Percentiles rank a stretch among this genome's conserved stretches.
phyloP scores from a whole-genome alignment of 1,284 basidiomycete genomes.

The Lignosus rhinocerotis region DNA sequence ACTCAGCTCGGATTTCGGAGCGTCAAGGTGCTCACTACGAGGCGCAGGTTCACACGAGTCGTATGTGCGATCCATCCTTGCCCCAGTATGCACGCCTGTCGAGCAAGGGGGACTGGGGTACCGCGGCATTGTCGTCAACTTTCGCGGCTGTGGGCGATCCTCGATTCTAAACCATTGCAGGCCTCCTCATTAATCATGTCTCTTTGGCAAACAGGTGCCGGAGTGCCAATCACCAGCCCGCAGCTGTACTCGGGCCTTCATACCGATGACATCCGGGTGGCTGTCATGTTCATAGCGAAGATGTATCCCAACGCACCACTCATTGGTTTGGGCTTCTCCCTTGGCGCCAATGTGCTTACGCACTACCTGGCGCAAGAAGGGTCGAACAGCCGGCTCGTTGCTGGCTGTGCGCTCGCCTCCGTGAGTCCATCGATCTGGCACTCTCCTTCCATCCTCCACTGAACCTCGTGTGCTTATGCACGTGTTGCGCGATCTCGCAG shows the following conservation, averaged over 20 bases:
- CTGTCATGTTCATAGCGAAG: constrained; percentile 75
- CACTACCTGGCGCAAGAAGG: constrained; percentile 91
- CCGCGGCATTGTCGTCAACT: constrained; percentile 87
- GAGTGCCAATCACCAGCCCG: constrained; percentile 76
- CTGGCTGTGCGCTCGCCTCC: constrained; percentile 80
- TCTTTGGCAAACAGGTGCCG: constrained; percentile 58
- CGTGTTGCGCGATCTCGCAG: neutral
- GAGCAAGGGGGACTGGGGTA: constrained; percentile 83
- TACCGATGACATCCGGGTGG: constrained; percentile 85
- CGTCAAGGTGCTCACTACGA: constrained; percentile 11
- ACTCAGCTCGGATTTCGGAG: constrained; percentile 1
- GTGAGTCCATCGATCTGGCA: constrained; percentile 44
- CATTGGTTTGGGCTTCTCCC: constrained; percentile 89
- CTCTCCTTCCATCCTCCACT: constrained; percentile 7
- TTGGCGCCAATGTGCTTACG: constrained; percentile 93
- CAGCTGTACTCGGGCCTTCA: constrained; percentile 87
- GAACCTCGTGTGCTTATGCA: constrained; percentile 11
- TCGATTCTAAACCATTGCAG: constrained; percentile 4
- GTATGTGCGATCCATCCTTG: constrained; percentile 82
- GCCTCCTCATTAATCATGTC: constrained; percentile 10
- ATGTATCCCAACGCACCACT: constrained; percentile 81
- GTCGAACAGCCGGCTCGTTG: constrained; percentile 69
- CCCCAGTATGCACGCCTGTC: constrained; percentile 67
- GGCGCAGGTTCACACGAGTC: constrained; percentile 80
- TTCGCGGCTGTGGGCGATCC: constrained; percentile 77